phyloP scores from a whole-genome alignment of 169 alveolate genomes.

The Neospora caninum region DNA sequence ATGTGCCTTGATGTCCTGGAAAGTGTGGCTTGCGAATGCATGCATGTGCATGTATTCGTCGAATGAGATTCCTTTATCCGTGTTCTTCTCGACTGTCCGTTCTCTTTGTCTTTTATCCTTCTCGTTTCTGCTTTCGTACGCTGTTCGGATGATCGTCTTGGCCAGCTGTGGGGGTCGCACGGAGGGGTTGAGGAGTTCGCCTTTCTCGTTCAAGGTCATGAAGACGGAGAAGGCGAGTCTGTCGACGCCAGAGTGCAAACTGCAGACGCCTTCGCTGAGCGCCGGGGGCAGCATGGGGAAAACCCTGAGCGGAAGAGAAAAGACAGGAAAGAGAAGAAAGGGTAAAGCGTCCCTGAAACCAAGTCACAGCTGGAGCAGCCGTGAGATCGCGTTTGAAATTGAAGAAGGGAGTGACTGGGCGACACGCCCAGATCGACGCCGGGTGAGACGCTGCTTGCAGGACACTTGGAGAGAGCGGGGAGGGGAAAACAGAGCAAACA shows the following conservation, averaged over 20 bases:
- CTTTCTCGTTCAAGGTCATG: not conserved
- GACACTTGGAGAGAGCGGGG: not conserved
- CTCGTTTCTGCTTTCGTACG: conserved; percentile 11
- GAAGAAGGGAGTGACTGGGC: not conserved
- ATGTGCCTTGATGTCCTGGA: too few relatives aligned
- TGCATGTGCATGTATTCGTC: too few relatives aligned
- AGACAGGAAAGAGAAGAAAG: not conserved
- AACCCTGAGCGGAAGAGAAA: conserved; percentile 55
- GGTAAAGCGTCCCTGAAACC: too few relatives aligned
- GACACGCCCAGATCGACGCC: too few relatives aligned
- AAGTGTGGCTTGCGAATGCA: too few relatives aligned
- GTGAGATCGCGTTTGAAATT: too few relatives aligned
- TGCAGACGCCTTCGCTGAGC: conserved; percentile 65
- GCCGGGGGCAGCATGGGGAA: conserved; percentile 68
- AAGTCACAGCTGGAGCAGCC: too few relatives aligned
- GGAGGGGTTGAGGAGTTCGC: not conserved
- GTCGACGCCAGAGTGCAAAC: conserved; percentile 37
- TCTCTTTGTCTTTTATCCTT: too few relatives aligned
- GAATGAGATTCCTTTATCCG: too few relatives aligned
- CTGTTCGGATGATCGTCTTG: conserved; percentile 53
- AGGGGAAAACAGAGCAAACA: not conserved
- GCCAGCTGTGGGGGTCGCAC: conserved; percentile 4
- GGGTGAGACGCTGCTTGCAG: too few relatives aligned
- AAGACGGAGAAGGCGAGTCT: conserved; percentile 59
- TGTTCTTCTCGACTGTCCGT: not conserved